phyloP scores from a whole-genome alignment of 176 grass and related monocot species.

The Carex littledalei region DNA sequence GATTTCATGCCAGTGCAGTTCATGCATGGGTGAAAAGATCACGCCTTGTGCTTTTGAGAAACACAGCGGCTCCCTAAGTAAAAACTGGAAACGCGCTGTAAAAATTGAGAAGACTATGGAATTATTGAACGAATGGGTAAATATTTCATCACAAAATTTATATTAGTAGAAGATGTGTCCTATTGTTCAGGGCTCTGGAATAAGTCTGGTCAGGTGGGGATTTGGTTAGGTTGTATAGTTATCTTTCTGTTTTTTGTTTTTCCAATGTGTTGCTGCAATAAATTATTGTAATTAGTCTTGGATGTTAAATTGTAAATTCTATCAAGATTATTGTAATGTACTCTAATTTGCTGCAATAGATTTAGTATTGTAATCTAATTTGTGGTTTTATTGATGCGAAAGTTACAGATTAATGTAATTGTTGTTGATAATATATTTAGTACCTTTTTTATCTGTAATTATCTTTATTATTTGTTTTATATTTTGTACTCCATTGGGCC shows the following conservation, averaged over 20 bases:
- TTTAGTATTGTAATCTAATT: no score
- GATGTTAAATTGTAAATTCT: no score
- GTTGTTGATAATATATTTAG: no score
- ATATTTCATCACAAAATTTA: neutral
- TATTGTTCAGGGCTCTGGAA: neutral
- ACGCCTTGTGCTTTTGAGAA: constrained; percentile 55
- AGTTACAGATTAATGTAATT: no score
- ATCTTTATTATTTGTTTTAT: no score
- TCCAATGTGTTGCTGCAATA: neutral
- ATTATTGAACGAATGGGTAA: constrained; percentile 50
- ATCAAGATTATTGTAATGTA: no score
- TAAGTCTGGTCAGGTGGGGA: neutral
- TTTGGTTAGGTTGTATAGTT: neutral
- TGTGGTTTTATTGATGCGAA: no score
- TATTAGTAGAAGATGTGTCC: neutral
- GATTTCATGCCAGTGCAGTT: constrained; percentile 55
- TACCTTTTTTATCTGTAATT: no score
- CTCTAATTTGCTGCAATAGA: no score
- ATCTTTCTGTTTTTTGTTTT: neutral
- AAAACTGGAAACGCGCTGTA: constrained; percentile 75
- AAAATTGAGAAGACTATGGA: constrained; percentile 50
- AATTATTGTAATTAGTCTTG: neutral
- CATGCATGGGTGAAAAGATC: constrained; percentile 55
- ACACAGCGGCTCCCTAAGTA: constrained; percentile 74
- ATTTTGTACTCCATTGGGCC: no score